Conservation (phyloP, 768 basidiomycete genomes). For the Boletellus sp. region DNA sequence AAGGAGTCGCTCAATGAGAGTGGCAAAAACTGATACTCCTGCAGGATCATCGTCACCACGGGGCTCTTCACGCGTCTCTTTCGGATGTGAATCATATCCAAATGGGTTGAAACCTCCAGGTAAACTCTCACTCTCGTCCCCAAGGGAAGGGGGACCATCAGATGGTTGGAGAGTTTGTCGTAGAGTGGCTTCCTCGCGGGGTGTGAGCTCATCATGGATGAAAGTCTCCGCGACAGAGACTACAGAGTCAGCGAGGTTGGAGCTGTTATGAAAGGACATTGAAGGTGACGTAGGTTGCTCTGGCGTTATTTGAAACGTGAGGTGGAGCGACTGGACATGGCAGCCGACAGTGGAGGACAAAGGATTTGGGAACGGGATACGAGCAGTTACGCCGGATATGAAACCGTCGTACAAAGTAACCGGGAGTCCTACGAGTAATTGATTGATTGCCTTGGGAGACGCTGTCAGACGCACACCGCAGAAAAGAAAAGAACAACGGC, state of each 20-base stretch:
- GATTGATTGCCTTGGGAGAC: constrained; percentile 69
- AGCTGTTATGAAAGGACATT: constrained; percentile 15
- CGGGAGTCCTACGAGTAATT: constrained; percentile 60
- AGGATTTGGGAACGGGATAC: constrained; percentile 84
- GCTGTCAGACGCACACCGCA: constrained; percentile 13
- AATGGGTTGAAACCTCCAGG: constrained; percentile 71
- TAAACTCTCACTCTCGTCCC: constrained; percentile 42
- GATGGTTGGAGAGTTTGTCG: constrained; percentile 64
- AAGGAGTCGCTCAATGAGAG: constrained; percentile 73
- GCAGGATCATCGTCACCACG: constrained; percentile 55
- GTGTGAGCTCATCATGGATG: constrained; percentile 75
- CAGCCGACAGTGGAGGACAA: constrained; percentile 69
- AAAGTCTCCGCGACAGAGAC: constrained; percentile 83
- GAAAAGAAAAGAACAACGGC: constrained; percentile 13
- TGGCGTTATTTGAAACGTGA: constrained; percentile 53
- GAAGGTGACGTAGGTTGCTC: constrained; percentile 14
- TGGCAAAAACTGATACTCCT: constrained; percentile 78
- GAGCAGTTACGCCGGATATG: constrained; percentile 69
- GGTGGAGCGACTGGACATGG: constrained; percentile 62
- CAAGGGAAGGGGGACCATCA: constrained; percentile 22
- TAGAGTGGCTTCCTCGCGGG: constrained; percentile 66
- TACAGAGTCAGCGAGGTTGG: constrained; percentile 73
- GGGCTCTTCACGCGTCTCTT: constrained; percentile 31
- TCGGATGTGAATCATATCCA: constrained; percentile 27
- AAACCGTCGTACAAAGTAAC: constrained; percentile 66